Evolutionary conservation across 1,284 basidiomycete genomes (phyloP).

Genomic region (Rhodotorula sp.): DNA sequence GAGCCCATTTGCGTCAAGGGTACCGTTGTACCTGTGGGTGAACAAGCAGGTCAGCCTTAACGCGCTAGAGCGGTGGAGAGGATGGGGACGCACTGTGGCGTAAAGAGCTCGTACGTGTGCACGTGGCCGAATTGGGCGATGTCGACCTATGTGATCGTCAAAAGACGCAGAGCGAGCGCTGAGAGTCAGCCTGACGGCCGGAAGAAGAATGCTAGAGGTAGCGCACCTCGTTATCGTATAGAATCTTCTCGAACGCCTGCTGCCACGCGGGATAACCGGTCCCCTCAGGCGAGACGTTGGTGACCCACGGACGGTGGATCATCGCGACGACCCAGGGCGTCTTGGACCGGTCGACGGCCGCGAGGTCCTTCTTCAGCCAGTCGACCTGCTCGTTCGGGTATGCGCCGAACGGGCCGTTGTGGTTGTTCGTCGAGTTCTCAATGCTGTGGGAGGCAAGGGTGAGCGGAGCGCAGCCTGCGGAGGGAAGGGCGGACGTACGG

Average conservation of each 20-base stretch:
- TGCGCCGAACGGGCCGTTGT: constrained; percentile 35
- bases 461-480: background rate
- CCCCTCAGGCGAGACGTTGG: background rate
- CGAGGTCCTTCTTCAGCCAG: constrained; percentile 33
- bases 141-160: too few species aligned
- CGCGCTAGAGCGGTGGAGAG: too few species aligned
- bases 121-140: constrained; percentile 25
- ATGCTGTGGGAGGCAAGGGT: constrained; percentile 5
- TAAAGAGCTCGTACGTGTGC: constrained; percentile 46
- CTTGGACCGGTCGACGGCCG: constrained; percentile 23
- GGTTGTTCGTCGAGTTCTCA: constrained; percentile 18
- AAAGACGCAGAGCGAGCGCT: background rate
- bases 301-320: constrained; percentile 34
- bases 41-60: background rate
- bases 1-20: constrained; percentile 43
- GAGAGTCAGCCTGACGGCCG: background rate
- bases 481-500: background rate
- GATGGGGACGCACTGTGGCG: background rate
- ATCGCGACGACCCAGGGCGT: constrained; percentile 36
- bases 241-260: constrained; percentile 45
- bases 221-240: constrained; percentile 17
- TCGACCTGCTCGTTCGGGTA: constrained; percentile 32
- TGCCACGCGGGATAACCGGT: constrained; percentile 46
- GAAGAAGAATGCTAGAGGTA: background rate
- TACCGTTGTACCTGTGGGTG: constrained; percentile 40